A percentile compares a stretch with the other conserved stretches of the same genome.
Conservation (phyloP, 2,329 filamentous ascomycete genomes). For the Lecanoromycetidae sp. region DNA sequence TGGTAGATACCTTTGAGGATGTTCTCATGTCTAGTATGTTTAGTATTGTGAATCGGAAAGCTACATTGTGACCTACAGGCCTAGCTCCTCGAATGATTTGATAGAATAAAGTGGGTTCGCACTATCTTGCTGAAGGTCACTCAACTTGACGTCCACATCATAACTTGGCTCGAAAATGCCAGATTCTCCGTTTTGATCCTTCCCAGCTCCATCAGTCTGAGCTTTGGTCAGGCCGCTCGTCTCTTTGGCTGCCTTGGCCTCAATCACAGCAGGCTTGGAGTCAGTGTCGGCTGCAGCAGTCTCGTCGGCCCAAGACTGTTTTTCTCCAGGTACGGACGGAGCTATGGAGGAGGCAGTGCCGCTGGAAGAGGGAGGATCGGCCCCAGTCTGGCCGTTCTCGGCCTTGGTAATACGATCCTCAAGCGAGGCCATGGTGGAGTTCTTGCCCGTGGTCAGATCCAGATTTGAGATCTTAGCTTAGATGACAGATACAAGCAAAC, state of each 20-base stretch:
- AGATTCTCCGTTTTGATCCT: conserved; percentile 17
- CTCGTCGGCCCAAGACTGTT: conserved; percentile 32
- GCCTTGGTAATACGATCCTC: conserved; percentile 38
- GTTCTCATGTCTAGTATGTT: conserved; percentile 36
- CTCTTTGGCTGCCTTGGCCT: conserved; percentile 12
- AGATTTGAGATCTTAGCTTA: too few relatives aligned
- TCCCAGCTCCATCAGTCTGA: conserved; percentile 32
- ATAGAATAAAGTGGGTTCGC: conserved; percentile 80
- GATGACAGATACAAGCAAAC: too few relatives aligned
- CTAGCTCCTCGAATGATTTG: conserved; percentile 71
- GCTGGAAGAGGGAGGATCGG: conserved; percentile 16
- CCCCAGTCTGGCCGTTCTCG: conserved; percentile 17
- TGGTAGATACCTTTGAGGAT: conserved; percentile 66
- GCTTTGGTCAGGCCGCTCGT: conserved; percentile 14
- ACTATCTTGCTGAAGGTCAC: conserved; percentile 73
- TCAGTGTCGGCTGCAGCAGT: conserved; percentile 22
- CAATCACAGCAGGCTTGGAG: conserved; percentile 8
- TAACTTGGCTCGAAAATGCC: conserved; percentile 16
- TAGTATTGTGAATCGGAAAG: background rate
- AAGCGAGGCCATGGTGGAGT: conserved; percentile 25
- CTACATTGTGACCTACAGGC: conserved; percentile 52
- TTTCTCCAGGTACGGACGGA: background rate
- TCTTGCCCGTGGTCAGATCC: too few relatives aligned
- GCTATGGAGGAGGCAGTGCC: conserved; percentile 21
- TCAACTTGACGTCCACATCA: conserved; percentile 84